Evolutionary conservation across 1,284 basidiomycete species (phyloP).

Genomic region (Caloboletus firmus): DNA sequence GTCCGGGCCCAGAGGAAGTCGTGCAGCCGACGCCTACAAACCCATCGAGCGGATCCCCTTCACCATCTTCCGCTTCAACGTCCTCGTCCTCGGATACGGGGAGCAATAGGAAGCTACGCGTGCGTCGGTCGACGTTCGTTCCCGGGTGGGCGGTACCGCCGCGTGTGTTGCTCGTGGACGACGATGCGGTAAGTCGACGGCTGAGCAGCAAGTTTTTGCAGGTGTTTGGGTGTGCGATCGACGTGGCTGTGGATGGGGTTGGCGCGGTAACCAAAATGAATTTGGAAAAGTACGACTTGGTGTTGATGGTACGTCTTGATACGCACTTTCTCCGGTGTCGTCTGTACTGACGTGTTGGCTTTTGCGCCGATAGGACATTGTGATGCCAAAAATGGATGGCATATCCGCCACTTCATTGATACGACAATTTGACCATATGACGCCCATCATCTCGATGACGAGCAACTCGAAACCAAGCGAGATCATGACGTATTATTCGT

Average conservation of each 20-base stretch:
- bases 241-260: slow-evolving; percentile 93
- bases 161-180: slow-evolving; percentile 89
- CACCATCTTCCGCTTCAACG: slow-evolving; percentile 21
- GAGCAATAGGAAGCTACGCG: slow-evolving; percentile 45
- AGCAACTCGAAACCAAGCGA: slow-evolving; percentile 90
- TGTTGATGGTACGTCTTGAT: slow-evolving; percentile 75
- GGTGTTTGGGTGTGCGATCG: slow-evolving; percentile 93
- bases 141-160: slow-evolving; percentile 89
- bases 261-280: slow-evolving; percentile 96
- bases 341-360: not conserved
- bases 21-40: slow-evolving; percentile 35
- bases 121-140: slow-evolving; percentile 76
- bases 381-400: slow-evolving; percentile 92
- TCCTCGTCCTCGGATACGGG: slow-evolving; percentile 8
- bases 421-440: slow-evolving; percentile 90
- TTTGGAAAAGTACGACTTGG: slow-evolving; percentile 90
- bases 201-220: slow-evolving; percentile 92
- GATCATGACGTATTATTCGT: slow-evolving; percentile 87
- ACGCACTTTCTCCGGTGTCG: not conserved
- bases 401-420: slow-evolving; percentile 91
- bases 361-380: slow-evolving; percentile 66
- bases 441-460: slow-evolving; percentile 97
- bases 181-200: slow-evolving; percentile 88
- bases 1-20: slow-evolving; percentile 33
- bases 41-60: slow-evolving; percentile 12